phyloP scores from a whole-genome alignment of 306 rosid genomes.

The Gastrolobium bilobum region DNA sequence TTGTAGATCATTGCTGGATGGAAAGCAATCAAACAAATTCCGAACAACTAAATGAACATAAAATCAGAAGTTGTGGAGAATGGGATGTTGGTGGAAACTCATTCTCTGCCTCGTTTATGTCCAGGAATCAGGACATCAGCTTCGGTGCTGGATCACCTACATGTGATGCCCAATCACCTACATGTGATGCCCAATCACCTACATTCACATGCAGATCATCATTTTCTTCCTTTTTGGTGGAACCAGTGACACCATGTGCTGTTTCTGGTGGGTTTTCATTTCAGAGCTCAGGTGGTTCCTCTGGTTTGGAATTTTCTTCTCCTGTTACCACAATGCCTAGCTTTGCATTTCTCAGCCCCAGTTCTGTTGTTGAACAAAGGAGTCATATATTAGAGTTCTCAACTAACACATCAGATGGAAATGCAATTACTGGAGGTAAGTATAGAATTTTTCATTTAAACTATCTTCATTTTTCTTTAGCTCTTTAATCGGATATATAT shows the following conservation, averaged over 20 bases:
- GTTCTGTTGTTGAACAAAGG: conserved; percentile 53
- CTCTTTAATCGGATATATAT: neutral
- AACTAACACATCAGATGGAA: conserved; percentile 46
- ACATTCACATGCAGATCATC: conserved; percentile 70
- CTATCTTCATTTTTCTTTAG: conserved; percentile 1
- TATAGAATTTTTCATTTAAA: conserved; percentile 8
- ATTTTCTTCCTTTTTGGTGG: conserved; percentile 62
- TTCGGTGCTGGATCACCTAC: conserved; percentile 64
- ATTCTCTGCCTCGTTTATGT: conserved; percentile 61
- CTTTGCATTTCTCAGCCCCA: conserved; percentile 72
- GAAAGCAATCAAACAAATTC: conserved; percentile 42
- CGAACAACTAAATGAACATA: conserved; percentile 47
- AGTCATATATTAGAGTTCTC: conserved; percentile 54
- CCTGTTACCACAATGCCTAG: conserved; percentile 69
- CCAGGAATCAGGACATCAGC: conserved; percentile 74
- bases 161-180: conserved; percentile 63
- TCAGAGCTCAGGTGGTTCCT: conserved; percentile 49
- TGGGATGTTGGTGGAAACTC: conserved; percentile 55
- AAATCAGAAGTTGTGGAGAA: conserved; percentile 41
- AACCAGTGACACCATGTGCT: conserved; percentile 59
- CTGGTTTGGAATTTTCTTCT: conserved; percentile 51
- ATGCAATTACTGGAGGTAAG: conserved; percentile 57
- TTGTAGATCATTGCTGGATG: conserved; percentile 75
- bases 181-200: conserved; percentile 65
- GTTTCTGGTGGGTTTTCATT: conserved; percentile 67